Evolutionary conservation across 2,329 filamentous ascomycete genomes (phyloP).

Genomic region (Claviceps capensis): DNA sequence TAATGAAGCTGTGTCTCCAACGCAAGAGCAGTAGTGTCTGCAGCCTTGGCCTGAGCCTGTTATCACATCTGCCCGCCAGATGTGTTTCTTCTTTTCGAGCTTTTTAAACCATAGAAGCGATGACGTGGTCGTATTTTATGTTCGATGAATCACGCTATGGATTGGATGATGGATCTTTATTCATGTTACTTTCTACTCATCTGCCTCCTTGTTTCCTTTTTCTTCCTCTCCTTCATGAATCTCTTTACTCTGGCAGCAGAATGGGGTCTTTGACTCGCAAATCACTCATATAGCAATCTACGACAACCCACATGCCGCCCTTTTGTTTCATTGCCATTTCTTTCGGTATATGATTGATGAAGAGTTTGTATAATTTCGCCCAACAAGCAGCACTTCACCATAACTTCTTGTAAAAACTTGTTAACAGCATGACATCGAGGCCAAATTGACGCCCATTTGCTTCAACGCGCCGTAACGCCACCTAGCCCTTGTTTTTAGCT

Average conservation of each 20-base stretch:
- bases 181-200: not conserved
- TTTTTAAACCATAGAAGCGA: not conserved
- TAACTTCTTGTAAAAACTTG: too few species aligned
- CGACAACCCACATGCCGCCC: not conserved
- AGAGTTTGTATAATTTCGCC: too few species aligned
- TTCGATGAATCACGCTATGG: not conserved
- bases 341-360: too few species aligned
- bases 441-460: too few species aligned
- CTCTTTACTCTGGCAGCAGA: not conserved
- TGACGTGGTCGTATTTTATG: not conserved
- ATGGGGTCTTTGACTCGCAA: not conserved
- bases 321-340: not conserved
- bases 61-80: not conserved
- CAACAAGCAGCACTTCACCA: too few species aligned
- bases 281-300: too few species aligned
- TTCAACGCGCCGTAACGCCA: too few species aligned
- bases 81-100: not conserved
- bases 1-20: constrained; percentile 4
- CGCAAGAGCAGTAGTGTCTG: not conserved
- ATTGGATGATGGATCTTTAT: not conserved
- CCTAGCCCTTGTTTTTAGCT: too few species aligned
- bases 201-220: not conserved
- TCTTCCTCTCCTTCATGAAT: not conserved
- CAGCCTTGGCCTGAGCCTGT: not conserved
- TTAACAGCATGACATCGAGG: too few species aligned